phyloP scores from a whole-genome alignment of 1,139 yeast species.

The Scheffersomyces segobiensis region DNA sequence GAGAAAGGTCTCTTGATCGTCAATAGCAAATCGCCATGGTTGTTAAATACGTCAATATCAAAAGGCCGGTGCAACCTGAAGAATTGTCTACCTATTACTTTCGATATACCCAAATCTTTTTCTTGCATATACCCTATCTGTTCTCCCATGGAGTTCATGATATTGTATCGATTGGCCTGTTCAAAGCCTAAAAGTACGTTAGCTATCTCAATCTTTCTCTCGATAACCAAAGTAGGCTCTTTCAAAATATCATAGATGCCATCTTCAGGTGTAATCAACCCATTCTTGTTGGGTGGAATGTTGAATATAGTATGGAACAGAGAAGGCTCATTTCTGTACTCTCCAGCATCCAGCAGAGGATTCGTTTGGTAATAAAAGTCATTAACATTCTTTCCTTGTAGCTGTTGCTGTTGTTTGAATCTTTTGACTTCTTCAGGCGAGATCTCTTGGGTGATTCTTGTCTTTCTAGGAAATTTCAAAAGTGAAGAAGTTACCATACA shows the following conservation, averaged over 20 bases:
- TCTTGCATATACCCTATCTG: constrained; percentile 82
- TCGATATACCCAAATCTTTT: constrained; percentile 68
- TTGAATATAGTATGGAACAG: constrained; percentile 30
- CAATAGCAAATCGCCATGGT: constrained; percentile 64
- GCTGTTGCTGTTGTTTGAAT: constrained; percentile 16
- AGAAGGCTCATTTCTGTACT: constrained; percentile 22
- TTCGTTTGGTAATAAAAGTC: constrained; percentile 33
- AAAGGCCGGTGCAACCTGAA: constrained; percentile 86
- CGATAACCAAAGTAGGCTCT: constrained; percentile 84
- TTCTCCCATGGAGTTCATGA: constrained; percentile 72
- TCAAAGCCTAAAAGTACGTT: constrained; percentile 86
- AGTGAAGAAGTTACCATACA: constrained; percentile 1
- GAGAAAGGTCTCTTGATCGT: constrained; percentile 82
- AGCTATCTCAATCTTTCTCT: constrained; percentile 85
- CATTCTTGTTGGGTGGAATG: constrained; percentile 44
- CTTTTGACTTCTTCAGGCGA: constrained; percentile 36
- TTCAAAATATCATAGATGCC: constrained; percentile 57
- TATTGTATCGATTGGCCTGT: constrained; percentile 78
- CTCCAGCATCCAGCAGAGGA: constrained; percentile 24
- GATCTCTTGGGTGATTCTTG: constrained; percentile 38
- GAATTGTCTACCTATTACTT: constrained; percentile 75
- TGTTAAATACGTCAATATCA: constrained; percentile 76
- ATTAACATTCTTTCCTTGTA: constrained; percentile 6
- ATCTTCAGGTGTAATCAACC: constrained; percentile 53
- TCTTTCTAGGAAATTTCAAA: constrained; percentile 15